These are phyloP conservation scores for Mycoemilia scoparia DNA, from an alignment of 192 early-diverging fungal species.

Conservation along the genomic window DNA sequence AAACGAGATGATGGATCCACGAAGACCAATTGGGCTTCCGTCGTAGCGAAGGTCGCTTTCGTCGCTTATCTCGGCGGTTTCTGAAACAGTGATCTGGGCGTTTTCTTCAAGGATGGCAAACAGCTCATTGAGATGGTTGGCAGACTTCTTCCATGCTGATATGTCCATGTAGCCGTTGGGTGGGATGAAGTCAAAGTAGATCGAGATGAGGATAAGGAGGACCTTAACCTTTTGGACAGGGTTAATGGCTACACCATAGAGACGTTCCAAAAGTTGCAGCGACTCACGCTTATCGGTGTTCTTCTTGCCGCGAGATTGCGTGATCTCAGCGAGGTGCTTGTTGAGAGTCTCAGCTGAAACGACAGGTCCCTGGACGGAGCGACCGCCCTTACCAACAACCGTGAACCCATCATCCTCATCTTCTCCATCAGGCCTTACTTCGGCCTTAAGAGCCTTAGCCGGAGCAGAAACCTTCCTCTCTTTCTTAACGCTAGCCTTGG, in stretches of 20 bases:
- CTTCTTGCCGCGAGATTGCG: constrained; percentile 84
- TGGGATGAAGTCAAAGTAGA: constrained; percentile 69
- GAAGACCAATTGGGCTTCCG: constrained; percentile 42
- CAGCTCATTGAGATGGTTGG: constrained; percentile 55
- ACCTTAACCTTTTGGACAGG: constrained; percentile 69
- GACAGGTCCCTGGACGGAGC: constrained; percentile 36
- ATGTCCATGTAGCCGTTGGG: constrained; percentile 49
- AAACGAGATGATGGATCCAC: constrained; percentile 69
- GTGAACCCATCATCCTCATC: constrained; percentile 49
- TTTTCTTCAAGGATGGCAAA: constrained; percentile 63
- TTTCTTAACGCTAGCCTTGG: not conserved
- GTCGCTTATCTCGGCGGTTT: constrained; percentile 30
- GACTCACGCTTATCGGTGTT: constrained; percentile 70
- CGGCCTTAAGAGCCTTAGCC: constrained; percentile 5
- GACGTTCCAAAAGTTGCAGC: constrained; percentile 42
- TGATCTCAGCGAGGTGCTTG: constrained; percentile 60
- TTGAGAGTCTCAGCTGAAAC: constrained; percentile 58
- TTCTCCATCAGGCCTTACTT: too few species aligned
- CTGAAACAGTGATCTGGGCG: constrained; percentile 45
- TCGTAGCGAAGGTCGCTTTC: constrained; percentile 31
- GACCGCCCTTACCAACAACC: constrained; percentile 48
- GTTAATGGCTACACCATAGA: constrained; percentile 42
- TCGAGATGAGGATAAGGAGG: constrained; percentile 67
- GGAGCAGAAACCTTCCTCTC: constrained; percentile 9
- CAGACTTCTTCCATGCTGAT: constrained; percentile 63